These are phyloP conservation scores for Metschnikowia arizonensis DNA, from an alignment of 805 yeast species.

Conservation along the genomic window DNA sequence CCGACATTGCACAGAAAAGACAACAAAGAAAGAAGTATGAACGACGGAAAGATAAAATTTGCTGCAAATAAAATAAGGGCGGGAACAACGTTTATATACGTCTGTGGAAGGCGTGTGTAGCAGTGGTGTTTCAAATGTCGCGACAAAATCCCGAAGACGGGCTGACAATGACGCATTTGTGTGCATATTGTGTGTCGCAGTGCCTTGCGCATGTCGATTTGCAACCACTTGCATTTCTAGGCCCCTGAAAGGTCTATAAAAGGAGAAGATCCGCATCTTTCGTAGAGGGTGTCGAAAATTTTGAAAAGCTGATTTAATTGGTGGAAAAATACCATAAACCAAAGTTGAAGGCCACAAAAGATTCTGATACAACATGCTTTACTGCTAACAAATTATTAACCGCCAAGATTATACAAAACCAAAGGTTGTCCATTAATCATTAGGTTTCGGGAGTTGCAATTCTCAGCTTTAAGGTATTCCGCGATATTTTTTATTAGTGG, in stretches of 20 bases:
- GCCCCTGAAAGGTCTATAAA: background rate
- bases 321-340: background rate
- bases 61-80: background rate
- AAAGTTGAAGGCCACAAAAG: background rate
- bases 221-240: conserved; percentile 1
- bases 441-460: too few relatives aligned
- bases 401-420: too few relatives aligned
- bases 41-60: background rate
- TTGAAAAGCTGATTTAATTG: background rate
- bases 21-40: background rate
- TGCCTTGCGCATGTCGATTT: background rate
- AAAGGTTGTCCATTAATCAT: too few relatives aligned
- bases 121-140: conserved; percentile 2
- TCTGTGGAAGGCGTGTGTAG: background rate
- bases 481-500: too few relatives aligned
- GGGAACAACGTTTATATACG: background rate
- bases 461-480: too few relatives aligned
- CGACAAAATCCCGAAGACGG: conserved; percentile 1
- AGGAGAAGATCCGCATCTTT: background rate
- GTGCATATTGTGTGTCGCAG: background rate
- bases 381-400: too few relatives aligned
- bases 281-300: background rate
- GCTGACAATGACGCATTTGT: conserved; percentile 4
- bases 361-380: too few relatives aligned
- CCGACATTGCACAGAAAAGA: conserved; percentile 7